Conservation (phyloP, 139 green algal species). For the Nannochloris sp. region DNA sequence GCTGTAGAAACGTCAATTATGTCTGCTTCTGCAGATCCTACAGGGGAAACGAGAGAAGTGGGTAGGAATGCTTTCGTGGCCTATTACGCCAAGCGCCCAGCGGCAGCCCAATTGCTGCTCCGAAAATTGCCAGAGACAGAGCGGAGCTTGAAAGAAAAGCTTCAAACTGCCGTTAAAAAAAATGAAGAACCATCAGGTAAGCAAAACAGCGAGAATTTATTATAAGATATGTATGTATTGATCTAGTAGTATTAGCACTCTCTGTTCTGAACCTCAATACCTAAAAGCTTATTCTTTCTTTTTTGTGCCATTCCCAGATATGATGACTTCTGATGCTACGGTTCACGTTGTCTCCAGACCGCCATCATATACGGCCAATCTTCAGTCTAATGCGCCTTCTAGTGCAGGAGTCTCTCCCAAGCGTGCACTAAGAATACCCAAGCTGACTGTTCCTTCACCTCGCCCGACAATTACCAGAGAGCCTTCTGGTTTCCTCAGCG, state of each 20-base stretch:
- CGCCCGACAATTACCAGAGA: background rate
- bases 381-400: too few species aligned
- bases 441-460: background rate
- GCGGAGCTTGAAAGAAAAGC: slow-evolving; percentile 34
- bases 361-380: too few species aligned
- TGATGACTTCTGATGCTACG: too few species aligned
- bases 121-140: slow-evolving; percentile 21
- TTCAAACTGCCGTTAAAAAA: slow-evolving; percentile 28
- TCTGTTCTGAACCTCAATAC: too few species aligned
- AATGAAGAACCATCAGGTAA: too few species aligned
- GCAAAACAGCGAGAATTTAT: background rate
- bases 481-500: background rate
- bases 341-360: too few species aligned
- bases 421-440: background rate
- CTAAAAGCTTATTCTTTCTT: too few species aligned
- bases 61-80: slow-evolving; percentile 39
- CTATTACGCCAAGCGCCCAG: slow-evolving; percentile 28
- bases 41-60: slow-evolving; percentile 30
- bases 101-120: slow-evolving; percentile 28
- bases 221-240: too few species aligned
- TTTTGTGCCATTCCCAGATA: too few species aligned
- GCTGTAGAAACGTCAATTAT: slow-evolving; percentile 38
- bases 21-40: slow-evolving; percentile 31
- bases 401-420: background rate
- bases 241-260: too few species aligned